A percentile compares a stretch with the other conserved stretches of the same genome.
These are phyloP conservation scores for Venturia asperata DNA, from an alignment of 2,329 filamentous ascomycete genomes.

Conservation along the genomic window DNA sequence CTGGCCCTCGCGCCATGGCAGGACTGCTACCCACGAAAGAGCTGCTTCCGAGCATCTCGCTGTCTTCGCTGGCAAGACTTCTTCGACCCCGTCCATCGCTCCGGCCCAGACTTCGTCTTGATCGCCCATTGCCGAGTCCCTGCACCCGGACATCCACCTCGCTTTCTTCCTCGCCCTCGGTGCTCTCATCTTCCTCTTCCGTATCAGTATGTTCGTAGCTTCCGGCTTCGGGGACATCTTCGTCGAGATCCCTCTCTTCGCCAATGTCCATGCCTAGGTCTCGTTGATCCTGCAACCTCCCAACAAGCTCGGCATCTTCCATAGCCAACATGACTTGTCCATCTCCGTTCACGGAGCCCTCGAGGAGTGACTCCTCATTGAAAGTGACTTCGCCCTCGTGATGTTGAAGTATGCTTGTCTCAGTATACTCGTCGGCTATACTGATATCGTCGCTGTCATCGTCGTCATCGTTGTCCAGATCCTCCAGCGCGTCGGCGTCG, in stretches of 20 bases:
- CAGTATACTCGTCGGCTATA: conserved; percentile 33
- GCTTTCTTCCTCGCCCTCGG: conserved; percentile 12
- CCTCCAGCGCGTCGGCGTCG: conserved; percentile 39
- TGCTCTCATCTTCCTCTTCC: conserved; percentile 38
- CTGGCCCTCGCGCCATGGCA: conserved; percentile 9
- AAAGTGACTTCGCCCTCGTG: conserved; percentile 36
- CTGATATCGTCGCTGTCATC: conserved; percentile 32
- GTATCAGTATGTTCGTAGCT: conserved; percentile 50
- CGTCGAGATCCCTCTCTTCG: conserved; percentile 36
- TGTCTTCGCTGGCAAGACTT: conserved; percentile 13
- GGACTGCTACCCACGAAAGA: conserved; percentile 17
- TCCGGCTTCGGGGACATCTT: conserved; percentile 46
- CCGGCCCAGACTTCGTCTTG: not conserved
- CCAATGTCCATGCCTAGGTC: conserved; percentile 20
- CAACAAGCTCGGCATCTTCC: conserved; percentile 40
- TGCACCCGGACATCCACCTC: conserved; percentile 2
- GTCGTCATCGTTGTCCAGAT: conserved; percentile 39
- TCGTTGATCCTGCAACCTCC: conserved; percentile 41
- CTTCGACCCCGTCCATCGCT: conserved; percentile 10
- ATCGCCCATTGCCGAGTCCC: not conserved
- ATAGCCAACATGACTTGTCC: conserved; percentile 22
- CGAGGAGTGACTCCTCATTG: conserved; percentile 43
- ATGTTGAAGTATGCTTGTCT: conserved; percentile 42
- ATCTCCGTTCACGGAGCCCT: conserved; percentile 34
- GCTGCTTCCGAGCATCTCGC: conserved; percentile 12